A percentile compares a stretch with the other conserved stretches of the same genome.
These are phyloP conservation scores for Trifolium pratense DNA, from an alignment of 306 rosid species.

Conservation along the genomic window DNA sequence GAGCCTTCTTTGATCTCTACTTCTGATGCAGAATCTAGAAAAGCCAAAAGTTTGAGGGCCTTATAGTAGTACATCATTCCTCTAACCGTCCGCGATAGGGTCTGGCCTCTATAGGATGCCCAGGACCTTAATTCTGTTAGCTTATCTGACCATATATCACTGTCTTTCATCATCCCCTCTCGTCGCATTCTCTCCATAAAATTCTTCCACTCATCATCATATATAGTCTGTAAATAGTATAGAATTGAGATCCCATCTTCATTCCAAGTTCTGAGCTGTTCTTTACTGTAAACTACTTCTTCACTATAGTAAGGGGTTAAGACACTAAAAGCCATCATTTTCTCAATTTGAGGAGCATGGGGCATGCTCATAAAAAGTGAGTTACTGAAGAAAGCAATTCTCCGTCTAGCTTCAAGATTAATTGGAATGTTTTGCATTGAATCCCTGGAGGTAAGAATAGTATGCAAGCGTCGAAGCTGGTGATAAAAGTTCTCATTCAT, in stretches of 20 bases:
- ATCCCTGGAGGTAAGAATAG: slow-evolving; percentile 84
- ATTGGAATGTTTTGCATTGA: slow-evolving; percentile 79
- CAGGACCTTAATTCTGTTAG: slow-evolving; percentile 83
- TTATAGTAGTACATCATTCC: slow-evolving; percentile 97
- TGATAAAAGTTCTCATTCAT: slow-evolving; percentile 59
- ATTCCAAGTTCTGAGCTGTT: slow-evolving; percentile 82
- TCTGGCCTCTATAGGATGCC: slow-evolving; percentile 95
- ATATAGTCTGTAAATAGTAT: slow-evolving; percentile 84
- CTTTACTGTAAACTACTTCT: slow-evolving; percentile 77
- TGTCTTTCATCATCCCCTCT: slow-evolving; percentile 75
- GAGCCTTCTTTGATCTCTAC: slow-evolving; percentile 75
- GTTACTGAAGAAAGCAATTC: slow-evolving; percentile 87
- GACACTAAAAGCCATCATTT: slow-evolving; percentile 96
- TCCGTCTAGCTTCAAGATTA: slow-evolving; percentile 87
- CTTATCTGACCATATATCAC: slow-evolving; percentile 81
- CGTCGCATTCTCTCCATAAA: slow-evolving; percentile 88
- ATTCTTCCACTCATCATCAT: slow-evolving; percentile 89
- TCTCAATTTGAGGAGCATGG: slow-evolving; percentile 93
- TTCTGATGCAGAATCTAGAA: slow-evolving; percentile 92
- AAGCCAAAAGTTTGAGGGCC: slow-evolving; percentile 89
- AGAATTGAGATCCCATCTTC: slow-evolving; percentile 87
- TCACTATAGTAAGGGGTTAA: slow-evolving; percentile 91
- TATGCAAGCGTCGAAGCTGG: slow-evolving; percentile 80
- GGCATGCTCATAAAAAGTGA: slow-evolving; percentile 95
- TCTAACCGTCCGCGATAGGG: slow-evolving; percentile 84